phyloP scores from a whole-genome alignment of 1,284 basidiomycete genomes.

The Tilletia indica region DNA sequence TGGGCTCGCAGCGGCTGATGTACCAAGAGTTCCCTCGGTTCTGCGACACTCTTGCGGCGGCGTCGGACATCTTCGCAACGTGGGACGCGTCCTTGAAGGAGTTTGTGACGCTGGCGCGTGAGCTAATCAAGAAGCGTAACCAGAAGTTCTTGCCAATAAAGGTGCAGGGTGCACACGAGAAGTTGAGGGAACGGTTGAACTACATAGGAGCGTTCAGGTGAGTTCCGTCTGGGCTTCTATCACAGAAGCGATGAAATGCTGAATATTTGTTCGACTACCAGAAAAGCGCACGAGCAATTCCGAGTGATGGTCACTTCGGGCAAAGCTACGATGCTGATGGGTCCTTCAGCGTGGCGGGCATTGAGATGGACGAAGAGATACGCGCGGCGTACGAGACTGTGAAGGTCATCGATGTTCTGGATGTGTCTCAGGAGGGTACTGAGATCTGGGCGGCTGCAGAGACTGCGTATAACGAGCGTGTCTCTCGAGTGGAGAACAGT shows the following conservation, averaged over 20 bases:
- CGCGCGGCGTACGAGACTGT: slow-evolving; percentile 85
- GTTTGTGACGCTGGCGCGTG: slow-evolving; percentile 94
- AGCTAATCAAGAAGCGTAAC: slow-evolving; percentile 83
- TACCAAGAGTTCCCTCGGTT: slow-evolving; percentile 94
- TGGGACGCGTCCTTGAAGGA: slow-evolving; percentile 99
- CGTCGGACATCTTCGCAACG: slow-evolving; percentile 79
- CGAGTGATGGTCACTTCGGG: slow-evolving; percentile 95
- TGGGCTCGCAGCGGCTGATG: slow-evolving; percentile 82
- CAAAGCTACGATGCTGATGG: slow-evolving; percentile 62
- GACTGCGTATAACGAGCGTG: slow-evolving; percentile 94
- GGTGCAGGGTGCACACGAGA: slow-evolving; percentile 82
- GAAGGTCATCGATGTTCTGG: slow-evolving; percentile 92
- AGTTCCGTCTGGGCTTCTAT: neutral
- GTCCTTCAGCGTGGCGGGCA: slow-evolving; percentile 64
- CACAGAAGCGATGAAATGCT: neutral
- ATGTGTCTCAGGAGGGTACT: slow-evolving; percentile 80
- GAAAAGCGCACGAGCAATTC: slow-evolving; percentile 92
- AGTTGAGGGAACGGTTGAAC: slow-evolving; percentile 80
- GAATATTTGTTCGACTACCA: neutral
- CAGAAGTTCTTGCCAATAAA: slow-evolving; percentile 98
- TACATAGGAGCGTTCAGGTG: slow-evolving; percentile 80
- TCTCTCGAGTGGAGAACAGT: slow-evolving; percentile 95
- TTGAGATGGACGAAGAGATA: slow-evolving; percentile 91
- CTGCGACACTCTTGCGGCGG: slow-evolving; percentile 75
- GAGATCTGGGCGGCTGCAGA: slow-evolving; percentile 97